Conservation (phyloP, 2,329 filamentous ascomycete genomes). For the Chaetomium globosum region DNA sequence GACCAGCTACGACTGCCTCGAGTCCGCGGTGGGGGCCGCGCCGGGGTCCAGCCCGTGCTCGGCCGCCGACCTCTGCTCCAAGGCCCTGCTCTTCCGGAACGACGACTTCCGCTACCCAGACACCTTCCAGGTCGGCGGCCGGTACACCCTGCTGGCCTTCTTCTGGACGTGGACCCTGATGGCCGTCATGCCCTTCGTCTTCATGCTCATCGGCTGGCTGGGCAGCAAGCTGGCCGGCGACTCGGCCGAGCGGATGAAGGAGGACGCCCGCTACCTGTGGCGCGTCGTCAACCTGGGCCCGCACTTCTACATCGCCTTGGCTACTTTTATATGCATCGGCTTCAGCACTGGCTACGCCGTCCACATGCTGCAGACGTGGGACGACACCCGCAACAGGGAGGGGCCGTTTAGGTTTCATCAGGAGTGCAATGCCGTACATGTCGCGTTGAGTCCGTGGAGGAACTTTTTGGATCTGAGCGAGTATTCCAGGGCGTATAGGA, state of each 20-base stretch:
- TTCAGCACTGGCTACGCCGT: neutral
- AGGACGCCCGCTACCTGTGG: neutral
- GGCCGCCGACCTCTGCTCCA: neutral
- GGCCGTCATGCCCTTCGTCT: neutral
- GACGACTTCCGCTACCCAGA: neutral
- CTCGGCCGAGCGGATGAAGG: neutral
- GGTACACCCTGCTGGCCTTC: neutral
- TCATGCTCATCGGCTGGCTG: neutral
- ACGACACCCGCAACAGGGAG: neutral
- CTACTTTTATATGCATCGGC: neutral
- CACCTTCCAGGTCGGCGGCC: neutral
- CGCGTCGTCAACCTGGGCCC: neutral
- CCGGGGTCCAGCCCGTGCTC: neutral
- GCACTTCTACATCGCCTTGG: neutral
- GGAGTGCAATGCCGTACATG: constrained; percentile 3
- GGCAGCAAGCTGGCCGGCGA: neutral
- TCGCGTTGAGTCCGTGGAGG: constrained; percentile 1
- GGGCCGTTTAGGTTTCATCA: neutral
- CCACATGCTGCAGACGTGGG: constrained; percentile 1
- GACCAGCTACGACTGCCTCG: neutral
- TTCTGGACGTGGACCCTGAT: constrained; percentile 5
- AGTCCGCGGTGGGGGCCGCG: neutral
- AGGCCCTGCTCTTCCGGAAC: neutral
- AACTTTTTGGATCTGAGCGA: constrained; percentile 8
- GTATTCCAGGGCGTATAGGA: neutral